Evolutionary conservation across 306 rosid species (phyloP).

Genomic region (Spatholobus suberectus): DNA sequence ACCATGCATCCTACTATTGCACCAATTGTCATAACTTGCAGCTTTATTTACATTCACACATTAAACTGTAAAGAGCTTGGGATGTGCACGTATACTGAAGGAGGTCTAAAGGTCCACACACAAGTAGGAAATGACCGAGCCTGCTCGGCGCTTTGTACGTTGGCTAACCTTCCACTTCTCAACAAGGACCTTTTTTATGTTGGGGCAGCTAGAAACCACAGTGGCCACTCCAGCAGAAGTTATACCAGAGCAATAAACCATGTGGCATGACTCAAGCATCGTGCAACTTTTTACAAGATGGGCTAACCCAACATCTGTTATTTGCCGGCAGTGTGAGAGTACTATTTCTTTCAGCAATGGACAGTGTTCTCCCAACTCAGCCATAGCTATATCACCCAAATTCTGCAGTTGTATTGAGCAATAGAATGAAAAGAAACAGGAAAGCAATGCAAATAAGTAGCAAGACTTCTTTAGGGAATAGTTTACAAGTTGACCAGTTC

Average conservation of each 20-base stretch:
- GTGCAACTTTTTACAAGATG: conserved; percentile 78
- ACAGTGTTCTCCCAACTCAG: conserved; percentile 87
- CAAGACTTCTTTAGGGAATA: background rate
- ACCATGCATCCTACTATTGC: conserved; percentile 25
- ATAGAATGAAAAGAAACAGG: conserved; percentile 7
- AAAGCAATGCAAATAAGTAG: background rate
- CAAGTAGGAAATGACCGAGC: conserved; percentile 79
- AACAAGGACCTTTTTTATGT: conserved; percentile 87
- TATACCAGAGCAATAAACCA: conserved; percentile 88
- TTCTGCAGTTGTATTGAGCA: conserved; percentile 54
- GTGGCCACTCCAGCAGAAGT: conserved; percentile 87
- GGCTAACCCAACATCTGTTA: conserved; percentile 83
- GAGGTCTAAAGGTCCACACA: conserved; percentile 71
- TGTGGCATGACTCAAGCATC: conserved; percentile 82
- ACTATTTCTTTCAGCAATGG: conserved; percentile 77
- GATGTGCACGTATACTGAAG: conserved; percentile 17
- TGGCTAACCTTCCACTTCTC: conserved; percentile 97
- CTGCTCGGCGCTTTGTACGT: conserved; percentile 87
- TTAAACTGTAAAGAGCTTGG: conserved; percentile 1
- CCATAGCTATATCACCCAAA: conserved; percentile 90
- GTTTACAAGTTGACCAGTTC: conserved; percentile 4
- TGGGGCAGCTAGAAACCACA: conserved; percentile 81
- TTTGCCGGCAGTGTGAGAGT: conserved; percentile 87
- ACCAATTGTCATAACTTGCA: conserved; percentile 5
- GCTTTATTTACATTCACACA: conserved; percentile 27